A percentile compares a stretch with the other conserved stretches of the same genome.
Conservation (phyloP, 352 stramenopile genomes). For the Phytopythium sindhum region DNA sequence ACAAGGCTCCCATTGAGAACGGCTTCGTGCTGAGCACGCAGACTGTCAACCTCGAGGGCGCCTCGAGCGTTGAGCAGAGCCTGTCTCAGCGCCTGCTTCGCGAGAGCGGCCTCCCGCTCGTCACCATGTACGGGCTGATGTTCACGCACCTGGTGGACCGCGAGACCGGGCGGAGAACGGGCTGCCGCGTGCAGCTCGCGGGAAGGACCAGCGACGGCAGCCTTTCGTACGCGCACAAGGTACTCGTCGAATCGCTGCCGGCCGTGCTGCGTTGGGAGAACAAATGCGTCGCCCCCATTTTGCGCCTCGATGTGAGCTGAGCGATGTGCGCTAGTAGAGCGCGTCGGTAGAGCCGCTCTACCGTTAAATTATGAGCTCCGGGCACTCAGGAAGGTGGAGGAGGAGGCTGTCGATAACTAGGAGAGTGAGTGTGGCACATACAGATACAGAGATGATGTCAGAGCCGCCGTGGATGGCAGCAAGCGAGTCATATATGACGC, state of each 20-base stretch:
- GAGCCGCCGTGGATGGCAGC: no score
- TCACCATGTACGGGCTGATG: constrained; percentile 37
- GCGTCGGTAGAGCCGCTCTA: no score
- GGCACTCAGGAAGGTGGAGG: no score
- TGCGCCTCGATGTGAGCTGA: constrained; percentile 17
- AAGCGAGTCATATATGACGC: no score
- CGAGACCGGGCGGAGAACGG: background rate
- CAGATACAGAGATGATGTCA: no score
- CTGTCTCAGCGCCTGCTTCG: constrained; percentile 21
- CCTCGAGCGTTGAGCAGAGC: constrained; percentile 12
- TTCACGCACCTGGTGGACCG: constrained; percentile 16
- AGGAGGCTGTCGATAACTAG: no score
- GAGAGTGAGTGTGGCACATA: no score
- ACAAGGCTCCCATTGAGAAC: constrained; percentile 11
- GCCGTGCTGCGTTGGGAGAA: constrained; percentile 43
- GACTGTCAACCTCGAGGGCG: constrained; percentile 25
- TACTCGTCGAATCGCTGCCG: constrained; percentile 31
- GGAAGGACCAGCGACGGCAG: constrained; percentile 26
- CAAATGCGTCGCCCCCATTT: constrained; percentile 28
- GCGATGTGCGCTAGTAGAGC: no score
- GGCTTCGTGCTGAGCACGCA: constrained; percentile 28
- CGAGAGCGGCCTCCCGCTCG: constrained; percentile 13
- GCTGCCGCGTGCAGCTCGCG: constrained; percentile 27
- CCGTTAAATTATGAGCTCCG: no score
- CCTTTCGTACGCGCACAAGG: constrained; percentile 29